Conservation (phyloP, 805 yeast species). For the Cyberlindnera suaveolens region DNA sequence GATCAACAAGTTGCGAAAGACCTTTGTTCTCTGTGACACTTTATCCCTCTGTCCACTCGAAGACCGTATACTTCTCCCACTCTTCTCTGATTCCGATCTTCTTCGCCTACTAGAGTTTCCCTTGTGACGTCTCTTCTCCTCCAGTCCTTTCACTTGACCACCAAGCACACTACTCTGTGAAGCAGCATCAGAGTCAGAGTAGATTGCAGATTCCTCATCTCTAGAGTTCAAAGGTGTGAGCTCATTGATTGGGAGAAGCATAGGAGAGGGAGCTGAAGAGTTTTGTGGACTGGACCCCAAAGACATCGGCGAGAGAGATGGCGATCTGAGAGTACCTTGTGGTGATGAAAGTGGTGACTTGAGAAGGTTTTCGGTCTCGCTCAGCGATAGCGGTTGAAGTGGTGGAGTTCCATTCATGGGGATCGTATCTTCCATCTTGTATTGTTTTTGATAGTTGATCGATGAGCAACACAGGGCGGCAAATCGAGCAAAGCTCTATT, state of each 20-base stretch:
- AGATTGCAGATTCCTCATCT: conserved; percentile 24
- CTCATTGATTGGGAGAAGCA: conserved; percentile 17
- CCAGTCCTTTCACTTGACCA: conserved; percentile 3
- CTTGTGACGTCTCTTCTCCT: conserved; percentile 1
- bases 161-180: conserved; percentile 16
- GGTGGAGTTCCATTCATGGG: background rate
- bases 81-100: conserved; percentile 22
- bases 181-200: conserved; percentile 26
- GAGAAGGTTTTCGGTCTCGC: background rate
- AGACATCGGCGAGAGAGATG: background rate
- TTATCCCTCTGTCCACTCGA: conserved; percentile 18
- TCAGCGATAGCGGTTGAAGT: background rate
- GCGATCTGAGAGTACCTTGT: background rate
- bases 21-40: conserved; percentile 55
- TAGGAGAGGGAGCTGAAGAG: conserved; percentile 15
- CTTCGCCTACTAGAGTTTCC: conserved; percentile 12
- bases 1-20: conserved; percentile 74
- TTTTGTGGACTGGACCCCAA: background rate
- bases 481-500: no score
- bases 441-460: no score
- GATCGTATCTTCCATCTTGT: no score
- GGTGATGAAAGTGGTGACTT: conserved; percentile 1
- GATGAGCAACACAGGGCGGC: no score
- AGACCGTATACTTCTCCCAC: conserved; percentile 20
- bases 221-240: conserved; percentile 24